phyloP scores from a whole-genome alignment of 257 asterid species.

The Solanum pennellii region DNA sequence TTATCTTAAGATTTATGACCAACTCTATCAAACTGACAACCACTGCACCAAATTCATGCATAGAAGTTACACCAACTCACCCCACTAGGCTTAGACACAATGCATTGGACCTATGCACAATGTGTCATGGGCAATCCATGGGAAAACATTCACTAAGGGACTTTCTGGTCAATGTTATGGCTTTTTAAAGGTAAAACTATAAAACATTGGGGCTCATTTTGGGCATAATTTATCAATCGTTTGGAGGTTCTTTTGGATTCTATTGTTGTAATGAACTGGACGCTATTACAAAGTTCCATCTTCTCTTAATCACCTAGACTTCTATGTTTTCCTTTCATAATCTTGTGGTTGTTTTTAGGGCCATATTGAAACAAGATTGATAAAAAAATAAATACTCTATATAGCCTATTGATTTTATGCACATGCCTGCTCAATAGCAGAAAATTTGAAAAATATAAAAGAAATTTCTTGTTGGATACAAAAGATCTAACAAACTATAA shows the following conservation, averaged over 20 bases:
- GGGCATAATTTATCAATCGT: neutral
- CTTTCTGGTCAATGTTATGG: neutral
- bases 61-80: neutral
- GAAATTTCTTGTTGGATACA: neutral
- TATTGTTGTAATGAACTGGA: neutral
- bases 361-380: neutral
- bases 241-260: neutral
- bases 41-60: neutral
- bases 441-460: neutral
- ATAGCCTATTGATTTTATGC: neutral
- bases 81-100: neutral
- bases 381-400: neutral
- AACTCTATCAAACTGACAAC: neutral
- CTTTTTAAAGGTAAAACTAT: neutral
- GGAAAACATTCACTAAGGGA: neutral
- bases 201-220: neutral
- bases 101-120: neutral
- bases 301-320: neutral
- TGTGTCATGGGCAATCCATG: neutral
- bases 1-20: neutral
- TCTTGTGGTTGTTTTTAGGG: neutral
- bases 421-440: neutral
- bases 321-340: neutral
- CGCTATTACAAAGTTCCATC: neutral
- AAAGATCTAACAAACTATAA: neutral